Evolutionary conservation across 148 eudicot genomes (phyloP), one percentile per base, ranked within the genome.

Genomic region (Rhododendron vialii): DNA sequence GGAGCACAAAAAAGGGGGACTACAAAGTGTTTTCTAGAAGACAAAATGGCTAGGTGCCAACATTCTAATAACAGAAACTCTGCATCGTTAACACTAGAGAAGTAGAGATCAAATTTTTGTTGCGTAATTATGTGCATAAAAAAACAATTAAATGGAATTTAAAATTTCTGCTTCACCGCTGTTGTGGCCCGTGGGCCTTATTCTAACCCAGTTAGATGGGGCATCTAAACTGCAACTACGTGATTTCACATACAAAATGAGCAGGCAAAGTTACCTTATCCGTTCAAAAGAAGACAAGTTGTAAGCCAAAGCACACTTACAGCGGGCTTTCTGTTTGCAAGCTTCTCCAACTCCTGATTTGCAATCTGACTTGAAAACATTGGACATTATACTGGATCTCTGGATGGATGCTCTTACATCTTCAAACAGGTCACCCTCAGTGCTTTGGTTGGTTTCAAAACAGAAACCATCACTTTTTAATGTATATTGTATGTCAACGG

Each of bases 361-460:
- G 38, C 47, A 76, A 84, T 73, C 73, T 75, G 75, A 83, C 26
- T 80, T 85, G 43, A 78, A 71, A 75, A 83, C 88, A 35, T 28
- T 73, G 89, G 83, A 78, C 84, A 82, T 65, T 65, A 83, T 88
- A 57, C 89, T 88, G 86, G 86, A 89, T n/a, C 80, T 88, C 63
- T 48, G 41, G 36, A 84, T 82, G 77, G 76, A 81, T 35, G 73
- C 83, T 61, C 82, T 83, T 13, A 87, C 41, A 17, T 78, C 86
- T 83, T 30, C 82, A 83, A 87, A 83, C 13, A 83, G 36, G 50
- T 90, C 84, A 88, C 22, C 36, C 38, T 80, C 61, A 22, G 26
- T 20, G 80, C 43, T 38, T 80, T 59, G 76, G 33, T 38, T 41
- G 63, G 61, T 59, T 80, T 83, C 88, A 28, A 87, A 24, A 83